Evolutionary conservation across 495 filamentous ascomycete genomes (phyloP).

Genomic region (Articulospora tetracladia): DNA sequence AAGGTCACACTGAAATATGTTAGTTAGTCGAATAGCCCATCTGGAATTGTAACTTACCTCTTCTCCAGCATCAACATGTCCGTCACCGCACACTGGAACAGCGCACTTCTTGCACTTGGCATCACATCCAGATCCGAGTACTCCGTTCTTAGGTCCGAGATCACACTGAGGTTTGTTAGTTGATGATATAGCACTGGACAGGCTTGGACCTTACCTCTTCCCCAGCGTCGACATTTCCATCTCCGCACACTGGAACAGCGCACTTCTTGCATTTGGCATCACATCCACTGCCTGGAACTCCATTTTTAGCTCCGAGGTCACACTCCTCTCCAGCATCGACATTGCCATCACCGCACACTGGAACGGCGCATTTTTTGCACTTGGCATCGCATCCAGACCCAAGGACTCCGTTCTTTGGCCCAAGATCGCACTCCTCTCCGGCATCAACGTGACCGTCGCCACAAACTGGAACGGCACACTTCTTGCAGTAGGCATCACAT

Average conservation of each 20-base stretch:
- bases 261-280: not conserved
- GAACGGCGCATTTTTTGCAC: too few species aligned
- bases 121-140: not conserved
- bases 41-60: too few species aligned
- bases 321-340: not conserved
- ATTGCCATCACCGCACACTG: not conserved
- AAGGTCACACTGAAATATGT: not conserved
- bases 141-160: not conserved
- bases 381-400: too few species aligned
- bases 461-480: not conserved
- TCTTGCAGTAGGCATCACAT: not conserved
- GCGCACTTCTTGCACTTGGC: not conserved
- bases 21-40: too few species aligned
- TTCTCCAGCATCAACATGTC: not conserved
- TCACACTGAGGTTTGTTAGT: too few species aligned
- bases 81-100: not conserved
- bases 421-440: too few species aligned
- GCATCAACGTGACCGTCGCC: not conserved
- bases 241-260: not conserved
- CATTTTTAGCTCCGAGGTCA: constrained; percentile 2
- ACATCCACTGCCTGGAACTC: not conserved
- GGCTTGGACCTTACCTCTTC: too few species aligned
- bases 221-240: not conserved
- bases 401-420: not conserved
- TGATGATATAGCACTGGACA: too few species aligned